Conservation (phyloP, 2,329 filamentous ascomycete genomes). For the Penicillium sp. region DNA sequence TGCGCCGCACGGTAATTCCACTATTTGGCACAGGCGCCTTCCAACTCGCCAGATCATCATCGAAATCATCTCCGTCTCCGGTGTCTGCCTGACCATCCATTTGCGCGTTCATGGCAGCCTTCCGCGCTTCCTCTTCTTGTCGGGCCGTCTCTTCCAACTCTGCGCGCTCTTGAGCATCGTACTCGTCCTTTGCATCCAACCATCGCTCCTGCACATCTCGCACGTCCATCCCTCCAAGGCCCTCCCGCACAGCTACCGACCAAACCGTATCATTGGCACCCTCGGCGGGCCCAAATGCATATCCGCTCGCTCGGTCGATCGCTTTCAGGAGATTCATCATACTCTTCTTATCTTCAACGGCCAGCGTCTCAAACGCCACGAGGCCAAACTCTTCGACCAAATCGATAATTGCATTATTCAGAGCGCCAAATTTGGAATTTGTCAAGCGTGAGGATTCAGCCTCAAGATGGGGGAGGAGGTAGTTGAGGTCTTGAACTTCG, state of each 20-base stretch:
- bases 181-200: slow-evolving; percentile 83
- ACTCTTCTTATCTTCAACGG: slow-evolving; percentile 92
- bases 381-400: slow-evolving; percentile 86
- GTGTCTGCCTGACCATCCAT: slow-evolving; percentile 23
- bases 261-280: slow-evolving; percentile 95
- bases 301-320: slow-evolving; percentile 87
- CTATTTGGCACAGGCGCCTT: slow-evolving; percentile 47
- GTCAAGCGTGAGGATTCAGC: slow-evolving; percentile 66
- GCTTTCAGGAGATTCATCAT: slow-evolving; percentile 89
- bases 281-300: slow-evolving; percentile 84
- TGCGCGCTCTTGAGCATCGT: slow-evolving; percentile 71
- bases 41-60: slow-evolving; percentile 25
- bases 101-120: slow-evolving; percentile 18
- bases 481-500: slow-evolving; percentile 86
- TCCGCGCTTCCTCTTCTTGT: slow-evolving; percentile 34
- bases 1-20: slow-evolving; percentile 67
- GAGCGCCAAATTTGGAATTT: slow-evolving; percentile 69
- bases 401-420: slow-evolving; percentile 81
- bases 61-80: slow-evolving; percentile 25
- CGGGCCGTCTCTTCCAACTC: slow-evolving; percentile 70
- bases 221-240: slow-evolving; percentile 66
- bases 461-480: slow-evolving; percentile 74
- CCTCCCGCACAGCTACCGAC: slow-evolving; percentile 84
- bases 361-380: slow-evolving; percentile 85
- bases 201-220: slow-evolving; percentile 92